A percentile compares a stretch with the other conserved stretches of the same genome.
phyloP scores from a whole-genome alignment of 176 grass and related monocot species.

The Bothriochloa decipiens region DNA sequence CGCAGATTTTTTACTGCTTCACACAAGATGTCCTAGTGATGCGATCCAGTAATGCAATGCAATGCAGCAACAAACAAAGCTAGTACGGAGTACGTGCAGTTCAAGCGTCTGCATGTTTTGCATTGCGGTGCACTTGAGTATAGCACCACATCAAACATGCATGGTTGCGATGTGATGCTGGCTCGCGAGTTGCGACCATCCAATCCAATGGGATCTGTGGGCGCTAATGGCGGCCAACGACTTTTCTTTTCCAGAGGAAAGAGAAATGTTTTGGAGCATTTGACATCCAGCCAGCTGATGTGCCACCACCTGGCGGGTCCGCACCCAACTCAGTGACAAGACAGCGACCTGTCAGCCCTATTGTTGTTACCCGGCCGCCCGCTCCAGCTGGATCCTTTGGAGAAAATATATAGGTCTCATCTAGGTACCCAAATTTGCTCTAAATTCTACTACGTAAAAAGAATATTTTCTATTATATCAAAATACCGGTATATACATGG shows the following conservation, averaged over 20 bases:
- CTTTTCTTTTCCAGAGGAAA: neutral
- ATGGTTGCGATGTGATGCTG: neutral
- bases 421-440: too few relatives aligned
- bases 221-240: neutral
- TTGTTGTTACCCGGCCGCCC: too few relatives aligned
- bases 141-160: neutral
- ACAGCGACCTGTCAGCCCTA: too few relatives aligned
- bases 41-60: neutral
- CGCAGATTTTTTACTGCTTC: neutral
- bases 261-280: neutral
- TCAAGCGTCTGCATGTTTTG: too few relatives aligned
- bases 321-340: too few relatives aligned
- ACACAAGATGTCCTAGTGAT: neutral
- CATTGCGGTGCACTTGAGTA: too few relatives aligned
- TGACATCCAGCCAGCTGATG: constrained; percentile 11
- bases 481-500: too few relatives aligned
- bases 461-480: too few relatives aligned
- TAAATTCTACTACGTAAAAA: too few relatives aligned
- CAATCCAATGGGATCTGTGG: neutral
- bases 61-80: neutral
- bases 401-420: too few relatives aligned
- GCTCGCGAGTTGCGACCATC: neutral
- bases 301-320: too few relatives aligned
- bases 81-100: neutral
- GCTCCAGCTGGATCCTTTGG: too few relatives aligned